Conservation (phyloP, 2,329 filamentous ascomycete genomes). For the Aspergillus cejpii region DNA sequence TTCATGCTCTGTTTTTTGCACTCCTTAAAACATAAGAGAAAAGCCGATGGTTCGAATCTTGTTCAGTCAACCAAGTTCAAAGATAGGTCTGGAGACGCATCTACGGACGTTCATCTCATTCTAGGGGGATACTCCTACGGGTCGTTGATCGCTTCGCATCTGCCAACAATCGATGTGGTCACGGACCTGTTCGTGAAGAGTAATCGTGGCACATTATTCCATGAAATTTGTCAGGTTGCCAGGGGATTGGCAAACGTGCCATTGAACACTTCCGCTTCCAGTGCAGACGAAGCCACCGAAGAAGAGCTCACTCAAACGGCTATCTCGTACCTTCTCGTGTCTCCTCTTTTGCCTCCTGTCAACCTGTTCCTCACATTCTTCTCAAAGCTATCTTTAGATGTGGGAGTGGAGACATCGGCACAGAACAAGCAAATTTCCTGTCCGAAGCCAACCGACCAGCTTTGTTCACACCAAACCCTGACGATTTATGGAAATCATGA, state of each 20-base stretch:
- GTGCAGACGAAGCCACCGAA: constrained; percentile 11
- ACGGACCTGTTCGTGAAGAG: constrained; percentile 54
- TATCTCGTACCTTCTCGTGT: constrained; percentile 54
- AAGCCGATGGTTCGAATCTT: background rate
- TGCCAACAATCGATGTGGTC: constrained; percentile 56
- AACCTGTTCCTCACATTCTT: constrained; percentile 59
- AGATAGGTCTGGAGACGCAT: background rate
- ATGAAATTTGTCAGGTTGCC: constrained; percentile 65
- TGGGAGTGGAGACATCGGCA: constrained; percentile 22
- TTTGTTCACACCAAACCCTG: constrained; percentile 53
- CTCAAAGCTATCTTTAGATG: constrained; percentile 38
- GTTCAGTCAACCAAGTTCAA: background rate
- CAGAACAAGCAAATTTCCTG: constrained; percentile 25
- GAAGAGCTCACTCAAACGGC: constrained; percentile 17
- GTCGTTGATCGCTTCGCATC: constrained; percentile 67
- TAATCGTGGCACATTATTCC: constrained; percentile 50
- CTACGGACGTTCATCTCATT: constrained; percentile 42
- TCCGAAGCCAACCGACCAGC: constrained; percentile 51
- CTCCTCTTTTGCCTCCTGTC: constrained; percentile 53
- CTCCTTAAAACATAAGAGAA: constrained; percentile 37
- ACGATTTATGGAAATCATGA: constrained; percentile 71
- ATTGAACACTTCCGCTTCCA: constrained; percentile 3
- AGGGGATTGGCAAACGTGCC: constrained; percentile 60
- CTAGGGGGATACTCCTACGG: constrained; percentile 88
- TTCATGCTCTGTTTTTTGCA: constrained; percentile 71